A percentile compares a stretch with the other conserved stretches of the same genome.
phyloP scores from a whole-genome alignment of 768 basidiomycete species.

The Termitomyces sp. region DNA sequence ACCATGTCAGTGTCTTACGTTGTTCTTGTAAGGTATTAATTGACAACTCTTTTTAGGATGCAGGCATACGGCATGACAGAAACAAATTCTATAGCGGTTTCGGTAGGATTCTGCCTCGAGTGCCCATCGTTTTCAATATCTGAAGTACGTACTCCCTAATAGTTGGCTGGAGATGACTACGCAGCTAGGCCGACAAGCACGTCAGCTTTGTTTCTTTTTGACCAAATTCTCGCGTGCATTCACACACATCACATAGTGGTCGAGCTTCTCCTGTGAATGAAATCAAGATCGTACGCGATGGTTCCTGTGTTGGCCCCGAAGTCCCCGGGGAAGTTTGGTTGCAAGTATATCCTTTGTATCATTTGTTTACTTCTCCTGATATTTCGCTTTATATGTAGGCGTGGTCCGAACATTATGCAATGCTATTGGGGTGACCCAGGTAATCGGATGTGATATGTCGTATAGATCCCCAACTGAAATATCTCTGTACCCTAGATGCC shows the following conservation, averaged over 20 bases:
- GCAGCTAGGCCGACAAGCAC: conserved; percentile 44
- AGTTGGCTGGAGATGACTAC: conserved; percentile 60
- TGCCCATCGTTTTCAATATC: neutral
- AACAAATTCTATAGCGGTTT: conserved; percentile 55
- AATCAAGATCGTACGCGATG: conserved; percentile 44
- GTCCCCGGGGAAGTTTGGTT: conserved; percentile 49
- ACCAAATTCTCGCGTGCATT: neutral
- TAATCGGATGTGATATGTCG: conserved; percentile 9
- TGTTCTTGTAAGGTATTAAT: neutral
- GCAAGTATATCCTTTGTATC: conserved; percentile 24
- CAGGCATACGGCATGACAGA: conserved; percentile 61
- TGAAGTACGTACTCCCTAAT: neutral
- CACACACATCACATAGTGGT: conserved; percentile 33
- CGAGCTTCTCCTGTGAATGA: conserved; percentile 56
- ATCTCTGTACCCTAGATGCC: conserved; percentile 29
- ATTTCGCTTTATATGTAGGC: conserved; percentile 23
- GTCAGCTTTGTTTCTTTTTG: conserved; percentile 27
- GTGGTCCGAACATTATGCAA: conserved; percentile 63
- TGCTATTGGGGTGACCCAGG: conserved; percentile 59
- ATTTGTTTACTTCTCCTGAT: neutral
- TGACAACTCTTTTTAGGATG: conserved; percentile 27
- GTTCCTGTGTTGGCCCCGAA: conserved; percentile 29
- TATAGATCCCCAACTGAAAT: neutral
- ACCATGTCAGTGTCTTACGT: conserved; percentile 30
- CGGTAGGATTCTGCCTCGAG: conserved; percentile 23